Conservation (phyloP, 2,329 filamentous ascomycete species). For the Aspergillus phoenicis region DNA sequence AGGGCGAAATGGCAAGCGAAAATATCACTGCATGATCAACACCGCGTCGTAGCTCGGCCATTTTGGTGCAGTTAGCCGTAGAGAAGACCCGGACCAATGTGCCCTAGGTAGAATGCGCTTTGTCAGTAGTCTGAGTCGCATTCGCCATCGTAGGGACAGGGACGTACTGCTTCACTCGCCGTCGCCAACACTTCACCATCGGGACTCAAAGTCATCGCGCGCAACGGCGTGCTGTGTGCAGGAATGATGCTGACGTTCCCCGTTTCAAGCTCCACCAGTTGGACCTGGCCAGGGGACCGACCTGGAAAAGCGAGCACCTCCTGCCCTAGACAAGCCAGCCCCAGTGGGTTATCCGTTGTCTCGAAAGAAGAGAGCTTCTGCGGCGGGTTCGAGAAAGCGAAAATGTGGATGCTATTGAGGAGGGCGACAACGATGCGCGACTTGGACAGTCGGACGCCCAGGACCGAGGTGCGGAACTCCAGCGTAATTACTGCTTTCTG, state of each 20-base stretch:
- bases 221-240: conserved; percentile 77
- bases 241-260: conserved; percentile 91
- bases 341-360: conserved; percentile 81
- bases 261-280: conserved; percentile 76
- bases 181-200: conserved; percentile 84
- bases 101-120: conserved; percentile 53
- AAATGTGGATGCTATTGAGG: conserved; percentile 78
- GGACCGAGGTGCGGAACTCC: conserved; percentile 76
- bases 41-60: conserved; percentile 84
- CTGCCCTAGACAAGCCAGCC: conserved; percentile 75
- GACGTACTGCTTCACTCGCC: conserved; percentile 73
- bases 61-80: conserved; percentile 74
- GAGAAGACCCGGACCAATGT: conserved; percentile 86
- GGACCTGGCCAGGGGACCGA: conserved; percentile 83
- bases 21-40: conserved; percentile 87
- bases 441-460: conserved; percentile 75
- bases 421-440: conserved; percentile 78
- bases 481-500: conserved; percentile 74
- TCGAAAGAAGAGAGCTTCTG: conserved; percentile 74
- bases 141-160: neutral
- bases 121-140: conserved; percentile 21
- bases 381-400: conserved; percentile 73
- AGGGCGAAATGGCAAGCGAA: conserved; percentile 83
- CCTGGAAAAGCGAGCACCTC: conserved; percentile 81
- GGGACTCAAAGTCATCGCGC: conserved; percentile 75